Evolutionary conservation across 352 stramenopile species (phyloP).

Genomic region (Phytophthora foliorum): DNA sequence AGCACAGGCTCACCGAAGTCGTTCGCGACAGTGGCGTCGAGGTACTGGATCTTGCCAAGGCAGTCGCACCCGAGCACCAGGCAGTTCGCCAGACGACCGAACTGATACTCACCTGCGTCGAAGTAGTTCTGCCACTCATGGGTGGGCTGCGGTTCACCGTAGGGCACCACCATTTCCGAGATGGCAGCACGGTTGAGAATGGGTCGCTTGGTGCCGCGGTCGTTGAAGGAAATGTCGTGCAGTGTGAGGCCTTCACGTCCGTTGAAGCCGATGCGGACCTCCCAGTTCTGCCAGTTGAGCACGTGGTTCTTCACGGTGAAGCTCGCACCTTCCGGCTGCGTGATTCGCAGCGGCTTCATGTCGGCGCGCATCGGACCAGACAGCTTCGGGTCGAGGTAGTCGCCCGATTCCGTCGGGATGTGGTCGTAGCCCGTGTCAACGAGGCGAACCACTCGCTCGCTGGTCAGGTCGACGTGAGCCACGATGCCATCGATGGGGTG

Average conservation of each 20-base stretch:
- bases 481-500: conserved; percentile 49
- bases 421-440: conserved; percentile 47
- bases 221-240: conserved; percentile 65
- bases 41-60: conserved; percentile 85
- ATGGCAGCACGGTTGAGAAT: conserved; percentile 68
- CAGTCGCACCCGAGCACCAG: conserved; percentile 85
- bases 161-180: conserved; percentile 86
- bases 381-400: conserved; percentile 46
- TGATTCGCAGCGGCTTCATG: conserved; percentile 67
- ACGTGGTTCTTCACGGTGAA: conserved; percentile 69
- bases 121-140: conserved; percentile 83
- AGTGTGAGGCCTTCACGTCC: conserved; percentile 77
- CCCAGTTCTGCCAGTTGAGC: conserved; percentile 83
- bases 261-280: conserved; percentile 83
- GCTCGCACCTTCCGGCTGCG: conserved; percentile 70
- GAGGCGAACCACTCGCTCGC: conserved; percentile 36
- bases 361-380: conserved; percentile 40
- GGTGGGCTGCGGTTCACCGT: conserved; percentile 67
- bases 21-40: conserved; percentile 76
- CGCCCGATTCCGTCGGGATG: conserved; percentile 38
- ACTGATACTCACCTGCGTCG: conserved; percentile 79
- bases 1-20: conserved; percentile 52
- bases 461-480: conserved; percentile 47
- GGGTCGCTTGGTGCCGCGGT: conserved; percentile 32
- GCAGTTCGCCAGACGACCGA: conserved; percentile 75